Evolutionary conservation across 306 rosid species (phyloP).

Genomic region (Oxytropis ochrocephala): DNA sequence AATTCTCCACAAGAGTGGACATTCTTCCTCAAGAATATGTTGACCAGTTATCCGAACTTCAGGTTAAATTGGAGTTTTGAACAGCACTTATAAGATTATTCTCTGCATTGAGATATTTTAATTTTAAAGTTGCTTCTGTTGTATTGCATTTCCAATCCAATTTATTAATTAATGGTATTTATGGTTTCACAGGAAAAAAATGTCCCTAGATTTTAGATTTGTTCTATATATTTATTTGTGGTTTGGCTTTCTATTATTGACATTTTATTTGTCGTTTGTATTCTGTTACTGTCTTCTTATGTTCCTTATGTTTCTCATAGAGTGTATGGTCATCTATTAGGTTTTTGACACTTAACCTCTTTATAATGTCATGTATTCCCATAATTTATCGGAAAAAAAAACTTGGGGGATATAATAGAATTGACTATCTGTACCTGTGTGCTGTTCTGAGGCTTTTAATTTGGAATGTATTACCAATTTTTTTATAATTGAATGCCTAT

Average conservation of each 20-base stretch:
- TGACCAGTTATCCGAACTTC: constrained; percentile 96
- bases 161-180: background rate
- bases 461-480: background rate
- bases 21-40: constrained; percentile 96
- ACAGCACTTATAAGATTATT: constrained; percentile 11
- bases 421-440: background rate
- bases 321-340: background rate
- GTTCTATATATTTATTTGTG: background rate
- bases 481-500: constrained; percentile 1
- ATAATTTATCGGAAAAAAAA: background rate
- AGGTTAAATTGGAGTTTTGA: constrained; percentile 45
- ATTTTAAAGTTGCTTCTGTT: constrained; percentile 12
- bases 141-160: background rate
- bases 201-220: background rate
- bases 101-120: background rate
- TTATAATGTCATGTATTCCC: background rate
- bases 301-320: background rate
- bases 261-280: background rate
- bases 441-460: background rate
- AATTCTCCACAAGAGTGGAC: constrained; percentile 98
- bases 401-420: background rate
- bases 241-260: background rate
- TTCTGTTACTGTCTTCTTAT: background rate
- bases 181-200: background rate
- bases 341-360: background rate